Evolutionary conservation across 495 filamentous ascomycete species (phyloP), one percentile per base, ranked within the genome.

Genomic region (Aspergillus cristatus): DNA sequence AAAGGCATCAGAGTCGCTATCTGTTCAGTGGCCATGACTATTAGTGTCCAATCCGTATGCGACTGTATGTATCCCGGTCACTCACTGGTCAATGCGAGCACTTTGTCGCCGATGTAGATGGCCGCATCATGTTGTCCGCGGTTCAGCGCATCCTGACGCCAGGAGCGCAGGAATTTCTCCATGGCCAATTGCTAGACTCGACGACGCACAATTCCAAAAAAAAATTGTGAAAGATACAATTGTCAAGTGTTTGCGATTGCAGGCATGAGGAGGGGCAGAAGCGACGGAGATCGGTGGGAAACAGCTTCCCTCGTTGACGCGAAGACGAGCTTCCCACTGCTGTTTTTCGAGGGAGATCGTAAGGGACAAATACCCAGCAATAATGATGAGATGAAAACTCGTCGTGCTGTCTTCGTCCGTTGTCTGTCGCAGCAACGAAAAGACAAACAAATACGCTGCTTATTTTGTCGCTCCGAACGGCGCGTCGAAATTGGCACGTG

Each of bases 31-130:
- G 40, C 41, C 28, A n/a, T n/a, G 52, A 62, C 44, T 62, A 39
- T 34, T 7, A 16, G 18, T 12, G 35, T 31, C 29, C 22, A 11
- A 13, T n/a, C 18, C 14, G 7, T 32, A 7, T 12, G 12, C n/a
- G n/a, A n/a, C n/a, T n/a, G 14, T 34, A 5, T 1, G 13, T 25
- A 22, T 28, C 25, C 2, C 2, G 28, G 7, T 18, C 48, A 59
- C 74, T 43, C 63, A 97, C 91, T 82, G 24, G 90, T 96, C 51
- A 97, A 72, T 35, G 90, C 90, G 26, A 96, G 71, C 43, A 97
- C 71, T 71, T 99, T 97, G 69, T 99, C 91, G 15, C 85, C 90
- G 48, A 97, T 86, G 53, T 88, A 97, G 52, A 96, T 87, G 35
- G 93, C 93, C 7, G 91, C 79, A 33, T 96, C 90, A 60, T 94